Evolutionary conservation across 345 rosid genomes (phyloP), one percentile per base, ranked within the genome.

Genomic region (Hirschfeldia incana): DNA sequence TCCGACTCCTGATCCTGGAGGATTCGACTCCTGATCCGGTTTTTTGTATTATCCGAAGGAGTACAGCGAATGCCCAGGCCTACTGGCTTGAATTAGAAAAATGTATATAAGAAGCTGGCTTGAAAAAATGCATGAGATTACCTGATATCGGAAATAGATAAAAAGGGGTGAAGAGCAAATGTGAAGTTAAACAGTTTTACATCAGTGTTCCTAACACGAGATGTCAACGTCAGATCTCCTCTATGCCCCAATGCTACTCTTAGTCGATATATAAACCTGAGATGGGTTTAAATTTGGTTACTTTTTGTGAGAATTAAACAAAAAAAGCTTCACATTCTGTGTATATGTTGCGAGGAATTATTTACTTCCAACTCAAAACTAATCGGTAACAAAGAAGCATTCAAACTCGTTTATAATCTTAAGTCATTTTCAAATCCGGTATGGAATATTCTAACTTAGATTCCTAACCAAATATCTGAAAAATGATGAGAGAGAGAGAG

Each of bases 131-230:
- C 28, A 46, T 11, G 62, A 74, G 28, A 15, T 67, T 69, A 94
- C 98, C 97, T 92, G 87, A 92, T 89, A 71, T 92, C 94, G 39
- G 98, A 89, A 73, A 94, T 89, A 39, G 88, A 80, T 76, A 94
- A 91, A 76, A 92, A 94, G 33, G 97, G 91, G 80, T 94, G 97
- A 84, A 92, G 86, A 33, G 90, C 94, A 80, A 85, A 85, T 29
- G 97, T 91, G 87, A 91, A 94, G 3, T 91, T 65, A 72, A 94
- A 91, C 4, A 92, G 89, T 81, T 89, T 94, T 53, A 87, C 89
- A 83, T 94, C 95, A 81, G 89, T 21, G 59, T 83, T 91, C 81
- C 88, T 86, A 33, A 94, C 77, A 8, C 98, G 97, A 82, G 97
- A 87, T 60, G 90, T 92, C 88, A 94, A 70, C 82, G 76, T 82